These are phyloP conservation scores for Hamamelis virginiana DNA, from an alignment of 164 flowering plant genomes.

Conservation along the genomic window DNA sequence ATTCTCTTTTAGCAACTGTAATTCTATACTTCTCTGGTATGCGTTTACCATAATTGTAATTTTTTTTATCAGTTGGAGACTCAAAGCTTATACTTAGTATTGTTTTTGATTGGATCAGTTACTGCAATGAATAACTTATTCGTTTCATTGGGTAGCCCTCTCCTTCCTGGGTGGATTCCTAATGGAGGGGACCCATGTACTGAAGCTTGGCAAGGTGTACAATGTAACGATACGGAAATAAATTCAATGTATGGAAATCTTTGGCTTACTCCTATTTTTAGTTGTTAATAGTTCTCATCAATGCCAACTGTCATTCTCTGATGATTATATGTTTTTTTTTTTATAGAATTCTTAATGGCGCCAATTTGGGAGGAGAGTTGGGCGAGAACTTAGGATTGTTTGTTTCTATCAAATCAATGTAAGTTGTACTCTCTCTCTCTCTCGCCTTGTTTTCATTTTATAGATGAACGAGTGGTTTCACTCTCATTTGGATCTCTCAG, in stretches of 20 bases:
- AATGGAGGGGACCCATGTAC: conserved; percentile 86
- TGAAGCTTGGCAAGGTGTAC: conserved; percentile 79
- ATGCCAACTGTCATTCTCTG: background rate
- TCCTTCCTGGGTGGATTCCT: conserved; percentile 67
- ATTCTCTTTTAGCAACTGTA: too few relatives aligned
- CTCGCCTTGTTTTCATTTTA: background rate
- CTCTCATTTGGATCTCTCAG: too few relatives aligned
- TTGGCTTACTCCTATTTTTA: background rate
- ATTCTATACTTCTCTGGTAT: background rate
- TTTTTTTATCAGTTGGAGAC: background rate
- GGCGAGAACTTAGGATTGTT: conserved; percentile 65
- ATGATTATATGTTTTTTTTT: conserved; percentile 18
- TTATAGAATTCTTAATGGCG: conserved; percentile 68
- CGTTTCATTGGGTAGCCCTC: conserved; percentile 55
- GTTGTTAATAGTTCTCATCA: background rate
- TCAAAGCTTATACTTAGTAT: background rate
- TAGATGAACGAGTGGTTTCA: too few relatives aligned
- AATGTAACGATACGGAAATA: conserved; percentile 57
- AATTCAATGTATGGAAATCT: conserved; percentile 50
- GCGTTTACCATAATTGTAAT: background rate
- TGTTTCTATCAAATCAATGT: conserved; percentile 68
- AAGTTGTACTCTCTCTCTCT: conserved; percentile 26
- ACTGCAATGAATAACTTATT: conserved; percentile 65
- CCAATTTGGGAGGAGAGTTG: conserved; percentile 76
- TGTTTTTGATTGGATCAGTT: conserved; percentile 42